Conservation (phyloP, 441 rosid species). For the Codiaeum variegatum region DNA sequence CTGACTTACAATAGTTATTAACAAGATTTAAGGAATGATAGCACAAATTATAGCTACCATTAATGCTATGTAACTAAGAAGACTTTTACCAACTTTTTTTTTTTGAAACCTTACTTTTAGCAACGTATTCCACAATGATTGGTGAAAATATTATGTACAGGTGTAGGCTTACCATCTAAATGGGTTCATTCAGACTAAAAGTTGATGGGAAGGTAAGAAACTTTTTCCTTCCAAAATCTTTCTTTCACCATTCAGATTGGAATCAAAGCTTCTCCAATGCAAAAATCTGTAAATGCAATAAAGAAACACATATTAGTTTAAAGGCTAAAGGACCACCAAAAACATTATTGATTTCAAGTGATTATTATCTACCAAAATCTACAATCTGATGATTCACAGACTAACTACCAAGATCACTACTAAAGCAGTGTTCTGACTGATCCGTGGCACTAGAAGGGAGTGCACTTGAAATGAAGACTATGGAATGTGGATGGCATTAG, state of each 20-base stretch:
- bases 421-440: background rate
- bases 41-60: background rate
- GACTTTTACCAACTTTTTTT: too few relatives aligned
- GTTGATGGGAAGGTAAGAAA: background rate
- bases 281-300: constrained; percentile 15
- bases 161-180: background rate
- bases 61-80: background rate
- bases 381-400: background rate
- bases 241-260: background rate
- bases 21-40: background rate
- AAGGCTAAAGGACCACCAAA: too few relatives aligned
- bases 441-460: background rate
- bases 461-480: background rate
- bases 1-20: background rate
- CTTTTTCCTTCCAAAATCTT: background rate
- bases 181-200: background rate
- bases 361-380: background rate
- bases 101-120: too few relatives aligned
- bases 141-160: constrained; percentile 5
- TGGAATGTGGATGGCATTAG: background rate
- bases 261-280: background rate
- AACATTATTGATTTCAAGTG: background rate
- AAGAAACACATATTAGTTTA: background rate
- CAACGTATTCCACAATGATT: background rate
- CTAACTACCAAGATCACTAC: too few relatives aligned